Percentiles rank a stretch among this genome's conserved stretches.
Conservation (phyloP, 2,329 filamentous ascomycete species). For the Verticillium zaregamsianum region DNA sequence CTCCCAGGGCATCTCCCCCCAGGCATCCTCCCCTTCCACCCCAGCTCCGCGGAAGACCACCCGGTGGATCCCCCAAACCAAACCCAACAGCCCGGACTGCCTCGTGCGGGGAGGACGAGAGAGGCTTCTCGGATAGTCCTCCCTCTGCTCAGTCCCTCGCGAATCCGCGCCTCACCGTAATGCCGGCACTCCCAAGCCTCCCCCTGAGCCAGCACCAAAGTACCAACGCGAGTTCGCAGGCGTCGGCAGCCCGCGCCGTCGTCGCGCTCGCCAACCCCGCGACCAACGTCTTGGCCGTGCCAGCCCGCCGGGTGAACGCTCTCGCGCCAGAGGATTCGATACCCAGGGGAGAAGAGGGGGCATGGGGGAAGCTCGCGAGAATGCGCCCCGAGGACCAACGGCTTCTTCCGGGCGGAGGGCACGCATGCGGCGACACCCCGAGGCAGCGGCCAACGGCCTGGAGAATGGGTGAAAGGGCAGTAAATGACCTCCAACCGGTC, state of each 20-base stretch:
- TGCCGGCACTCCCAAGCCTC: neutral
- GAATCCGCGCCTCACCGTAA: neutral
- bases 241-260: neutral
- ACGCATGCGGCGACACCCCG: too few species aligned
- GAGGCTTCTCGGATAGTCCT: neutral
- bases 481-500: neutral
- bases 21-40: neutral
- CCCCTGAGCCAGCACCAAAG: neutral
- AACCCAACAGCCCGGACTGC: neutral
- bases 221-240: neutral
- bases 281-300: neutral
- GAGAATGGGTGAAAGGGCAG: too few species aligned
- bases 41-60: neutral
- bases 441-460: too few species aligned
- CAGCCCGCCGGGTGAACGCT: too few species aligned
- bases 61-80: neutral
- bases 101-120: neutral
- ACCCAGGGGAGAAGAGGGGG: too few species aligned
- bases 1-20: neutral
- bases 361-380: neutral
- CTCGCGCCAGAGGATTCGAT: too few species aligned
- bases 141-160: slow-evolving; percentile 1
- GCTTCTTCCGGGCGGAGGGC: too few species aligned
- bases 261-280: neutral
- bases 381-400: neutral